These are phyloP conservation scores for Phyllosticta citribraziliensis DNA, from an alignment of 2,329 filamentous ascomycete species.

Conservation along the genomic window DNA sequence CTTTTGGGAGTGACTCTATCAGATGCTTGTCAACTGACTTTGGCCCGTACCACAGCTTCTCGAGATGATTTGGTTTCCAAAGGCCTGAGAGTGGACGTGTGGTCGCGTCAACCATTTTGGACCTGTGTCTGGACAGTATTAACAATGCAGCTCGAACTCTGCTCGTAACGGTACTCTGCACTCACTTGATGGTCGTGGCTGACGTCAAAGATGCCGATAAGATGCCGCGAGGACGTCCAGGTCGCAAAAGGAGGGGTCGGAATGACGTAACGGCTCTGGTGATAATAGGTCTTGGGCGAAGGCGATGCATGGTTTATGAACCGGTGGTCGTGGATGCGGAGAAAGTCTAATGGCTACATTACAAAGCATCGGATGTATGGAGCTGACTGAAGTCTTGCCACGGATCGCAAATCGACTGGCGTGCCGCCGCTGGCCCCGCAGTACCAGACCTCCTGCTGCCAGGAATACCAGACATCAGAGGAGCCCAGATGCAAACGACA, in stretches of 20 bases:
- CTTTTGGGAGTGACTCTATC: conserved; percentile 33
- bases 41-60: conserved; percentile 42
- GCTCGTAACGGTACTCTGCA: no score
- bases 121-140: not conserved
- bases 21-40: conserved; percentile 39
- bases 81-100: conserved; percentile 38
- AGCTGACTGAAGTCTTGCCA: not conserved
- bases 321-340: not conserved
- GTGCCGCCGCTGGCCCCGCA: not conserved
- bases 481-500: not conserved
- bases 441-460: not conserved
- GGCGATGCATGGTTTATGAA: not conserved
- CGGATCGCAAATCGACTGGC: not conserved
- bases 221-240: not conserved
- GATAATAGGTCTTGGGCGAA: not conserved
- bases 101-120: conserved; percentile 33
- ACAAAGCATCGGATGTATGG: not conserved
- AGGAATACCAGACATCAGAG: not conserved
- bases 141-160: not conserved
- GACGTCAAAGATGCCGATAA: not conserved
- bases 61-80: conserved; percentile 42
- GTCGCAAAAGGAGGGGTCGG: not conserved
- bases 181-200: not conserved
- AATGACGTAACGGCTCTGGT: conserved; percentile 5
- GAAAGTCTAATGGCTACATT: not conserved